A percentile compares a stretch with the other conserved stretches of the same genome.
Conservation (phyloP, 257 asterid species). For the Solanum chiquidenum region DNA sequence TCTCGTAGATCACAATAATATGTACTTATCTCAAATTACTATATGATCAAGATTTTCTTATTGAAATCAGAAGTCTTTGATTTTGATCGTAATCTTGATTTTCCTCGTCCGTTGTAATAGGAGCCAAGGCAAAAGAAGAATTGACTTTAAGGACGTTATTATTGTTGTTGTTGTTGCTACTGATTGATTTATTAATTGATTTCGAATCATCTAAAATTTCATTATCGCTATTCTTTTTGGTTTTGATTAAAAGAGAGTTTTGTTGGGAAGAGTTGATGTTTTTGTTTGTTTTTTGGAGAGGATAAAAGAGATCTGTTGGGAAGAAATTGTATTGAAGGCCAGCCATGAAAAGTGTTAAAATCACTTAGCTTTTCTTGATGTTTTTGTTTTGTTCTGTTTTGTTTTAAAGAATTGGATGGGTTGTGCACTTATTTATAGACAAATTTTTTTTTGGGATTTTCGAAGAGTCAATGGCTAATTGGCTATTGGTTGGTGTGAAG, state of each 20-base stretch:
- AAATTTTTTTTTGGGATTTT: not conserved
- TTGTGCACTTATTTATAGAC: not conserved
- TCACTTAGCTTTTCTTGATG: not conserved
- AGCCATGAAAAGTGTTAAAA: not conserved
- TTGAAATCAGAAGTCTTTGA: not conserved
- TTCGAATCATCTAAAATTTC: not conserved
- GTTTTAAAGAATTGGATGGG: not conserved
- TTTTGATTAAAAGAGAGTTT: not conserved
- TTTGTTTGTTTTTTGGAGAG: not conserved
- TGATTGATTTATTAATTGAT: not conserved
- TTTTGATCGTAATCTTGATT: not conserved
- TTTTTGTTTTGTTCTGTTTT: not conserved
- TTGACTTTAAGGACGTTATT: not conserved
- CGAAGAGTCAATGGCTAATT: not conserved
- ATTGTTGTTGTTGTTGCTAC: not conserved
- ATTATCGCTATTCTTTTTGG: not conserved
- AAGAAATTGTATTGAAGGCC: slow-evolving; percentile 7
- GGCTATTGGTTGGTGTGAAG: not conserved
- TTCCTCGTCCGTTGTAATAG: not conserved
- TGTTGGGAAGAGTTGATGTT: not conserved
- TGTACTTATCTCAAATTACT: not conserved
- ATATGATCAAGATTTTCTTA: not conserved
- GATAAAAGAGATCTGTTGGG: slow-evolving; percentile 1
- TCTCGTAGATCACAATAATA: not conserved
- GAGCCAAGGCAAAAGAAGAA: not conserved